Evolutionary conservation across 2,329 filamentous ascomycete genomes (phyloP), one percentile per base, ranked within the genome.

Genomic region (Colletotrichum abscissum): DNA sequence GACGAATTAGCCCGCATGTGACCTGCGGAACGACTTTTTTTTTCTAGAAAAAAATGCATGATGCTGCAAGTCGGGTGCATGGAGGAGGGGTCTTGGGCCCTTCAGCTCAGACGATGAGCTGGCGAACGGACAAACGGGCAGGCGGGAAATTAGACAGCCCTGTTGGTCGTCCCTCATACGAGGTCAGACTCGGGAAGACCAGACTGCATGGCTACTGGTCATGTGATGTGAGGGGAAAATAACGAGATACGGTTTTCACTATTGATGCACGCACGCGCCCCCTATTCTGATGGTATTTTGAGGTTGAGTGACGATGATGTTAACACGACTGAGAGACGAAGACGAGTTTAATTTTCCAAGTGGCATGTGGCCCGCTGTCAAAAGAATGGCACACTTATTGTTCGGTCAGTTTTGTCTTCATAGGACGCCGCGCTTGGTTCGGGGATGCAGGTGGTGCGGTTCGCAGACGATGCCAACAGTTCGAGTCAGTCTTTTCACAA

Each of bases 91-190:
- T 62, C 70, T 65, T 70, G 70, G 70, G 60, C 70, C 70, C 42
- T 73, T 42, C 46, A 59, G 70, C 70, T 73, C 70, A 59, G 67
- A 73, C 68, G 59, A 72, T 26, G 38, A 52, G 66, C 69, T 30
- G 70, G 60, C 46, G 70, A 66, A 70, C 70, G 60, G 70, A 70
- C 60, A 60, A 38, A 57, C 49, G 66, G 46, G 55, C 42, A 54
- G 59, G 67, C 57, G 60, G 57, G 55, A 54, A 64, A 60, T 66
- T 56, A 52, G 35, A n/a, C 5, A 35, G 35, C 49, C 57, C 52
- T 24, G 54, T 46, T 59, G 38, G 55, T 57, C 58, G 59, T 63
- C 56, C 59, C 60, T 38, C 46, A 68, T 57, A 56, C 5, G 55
- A 70, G 60, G 60, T 66, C 16, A 70, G 67, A 73, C 33, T 58